Evolutionary conservation across 352 stramenopile species (phyloP), one percentile per base, ranked within the genome.

Genomic region (Phytophthora litchii): DNA sequence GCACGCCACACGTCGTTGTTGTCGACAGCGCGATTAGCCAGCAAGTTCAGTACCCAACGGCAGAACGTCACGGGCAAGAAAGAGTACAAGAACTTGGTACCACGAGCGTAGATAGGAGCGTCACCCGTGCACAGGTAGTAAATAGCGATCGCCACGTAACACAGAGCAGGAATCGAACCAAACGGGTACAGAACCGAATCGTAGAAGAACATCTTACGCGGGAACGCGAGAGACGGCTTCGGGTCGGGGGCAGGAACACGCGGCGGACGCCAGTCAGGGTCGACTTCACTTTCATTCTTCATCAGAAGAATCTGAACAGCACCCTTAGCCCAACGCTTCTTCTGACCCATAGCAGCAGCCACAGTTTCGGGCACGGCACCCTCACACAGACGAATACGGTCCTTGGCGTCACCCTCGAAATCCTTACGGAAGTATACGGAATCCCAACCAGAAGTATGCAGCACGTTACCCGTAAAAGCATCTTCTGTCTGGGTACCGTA

Each of bases 401-500:
- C 87, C 70, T 92, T 92, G 3, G 70, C 40, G 14, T 96, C 87
- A 27, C 87, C 87, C 54, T 96, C 87, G 37, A 96, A 94, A 68
- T 96, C 87, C 71, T 96, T 96, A 25, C 87, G 85, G 72, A 96
- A 96, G 80, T 94, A 96, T 0, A 92, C 76, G 3, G 82, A 92
- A 52, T 96, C 80, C 87, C 87, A 96, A 4, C 87, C 87, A 31
- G 80, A 83, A 43, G 80, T 89, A 61, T 92, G 80, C 43, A 96
- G 48, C 56, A 94, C 72, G 66, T 96, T 93, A 73, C 87, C 87
- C 8, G 87, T 96, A 57, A 70, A 96, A n/a, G 83, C 83, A 86
- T 97, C 87, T 83, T 97, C 89, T 0, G 87, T 97, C 66, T 94
- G 88, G 4, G 82, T 93, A 70, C 89, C 89, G 63, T 94, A 94